Percentiles rank a stretch among this genome's conserved stretches.
phyloP scores from a whole-genome alignment of 139 green algal genomes.

The Chlamydomonas sphaeroides region DNA sequence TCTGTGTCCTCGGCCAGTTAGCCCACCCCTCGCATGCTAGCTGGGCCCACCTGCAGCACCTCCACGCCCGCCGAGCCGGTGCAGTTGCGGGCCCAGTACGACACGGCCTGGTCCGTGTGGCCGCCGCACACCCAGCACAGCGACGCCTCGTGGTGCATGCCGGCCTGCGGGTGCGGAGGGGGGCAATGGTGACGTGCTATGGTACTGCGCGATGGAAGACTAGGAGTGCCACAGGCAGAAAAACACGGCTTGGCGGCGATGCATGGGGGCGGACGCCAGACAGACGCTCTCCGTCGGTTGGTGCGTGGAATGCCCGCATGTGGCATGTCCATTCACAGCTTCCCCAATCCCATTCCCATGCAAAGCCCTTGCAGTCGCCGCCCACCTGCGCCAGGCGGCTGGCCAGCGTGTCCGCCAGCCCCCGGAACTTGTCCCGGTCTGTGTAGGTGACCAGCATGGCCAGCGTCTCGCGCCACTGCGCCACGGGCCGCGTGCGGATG shows the following conservation, averaged over 20 bases:
- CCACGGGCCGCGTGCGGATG: constrained; percentile 80
- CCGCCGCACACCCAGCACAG: constrained; percentile 94
- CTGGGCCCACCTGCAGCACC: constrained; percentile 51
- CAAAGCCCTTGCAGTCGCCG: no score
- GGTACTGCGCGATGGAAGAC: no score
- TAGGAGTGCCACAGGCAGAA: no score
- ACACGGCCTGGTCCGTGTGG: constrained; percentile 88
- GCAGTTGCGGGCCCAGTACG: constrained; percentile 68
- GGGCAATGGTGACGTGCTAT: no score
- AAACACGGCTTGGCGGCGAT: no score
- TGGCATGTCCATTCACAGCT: no score
- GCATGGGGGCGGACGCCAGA: no score
- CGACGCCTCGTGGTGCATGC: constrained; percentile 83
- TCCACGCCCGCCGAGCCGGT: constrained; percentile 44
- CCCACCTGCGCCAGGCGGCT: constrained; percentile 64
- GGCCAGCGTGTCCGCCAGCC: constrained; percentile 79
- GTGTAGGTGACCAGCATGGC: constrained; percentile 93
- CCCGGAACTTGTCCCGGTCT: constrained; percentile 42
- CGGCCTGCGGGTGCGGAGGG: constrained; percentile 51
- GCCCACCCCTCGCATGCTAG: background rate
- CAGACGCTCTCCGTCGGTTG: no score
- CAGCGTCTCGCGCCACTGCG: constrained; percentile 94
- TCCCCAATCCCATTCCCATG: no score
- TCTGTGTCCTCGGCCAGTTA: no score
- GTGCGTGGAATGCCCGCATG: no score